These are phyloP conservation scores for Hamamelis virginiana DNA, from an alignment of 164 flowering plant genomes.

Conservation along the genomic window DNA sequence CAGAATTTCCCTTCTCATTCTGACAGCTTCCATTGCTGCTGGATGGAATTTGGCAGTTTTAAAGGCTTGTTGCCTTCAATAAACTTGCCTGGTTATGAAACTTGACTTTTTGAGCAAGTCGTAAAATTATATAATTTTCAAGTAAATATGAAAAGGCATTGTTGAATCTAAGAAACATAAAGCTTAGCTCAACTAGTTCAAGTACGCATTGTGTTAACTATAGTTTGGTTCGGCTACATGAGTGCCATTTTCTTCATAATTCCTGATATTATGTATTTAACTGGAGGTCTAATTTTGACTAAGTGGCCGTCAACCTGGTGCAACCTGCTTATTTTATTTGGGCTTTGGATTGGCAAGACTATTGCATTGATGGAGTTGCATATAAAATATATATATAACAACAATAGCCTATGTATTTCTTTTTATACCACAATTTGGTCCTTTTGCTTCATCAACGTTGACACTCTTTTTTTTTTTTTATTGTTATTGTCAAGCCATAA, in stretches of 20 bases:
- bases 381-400: no score
- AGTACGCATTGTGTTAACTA: neutral
- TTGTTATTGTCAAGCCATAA: no score
- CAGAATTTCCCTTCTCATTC: neutral
- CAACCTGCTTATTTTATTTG: neutral
- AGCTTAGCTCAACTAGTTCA: slow-evolving; percentile 3
- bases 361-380: neutral
- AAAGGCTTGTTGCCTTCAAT: slow-evolving; percentile 2
- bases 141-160: neutral
- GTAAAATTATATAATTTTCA: neutral
- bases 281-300: neutral
- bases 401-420: no score
- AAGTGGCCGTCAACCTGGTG: neutral
- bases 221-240: neutral
- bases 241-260: slow-evolving; percentile 1
- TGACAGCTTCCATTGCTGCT: neutral
- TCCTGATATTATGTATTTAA: neutral
- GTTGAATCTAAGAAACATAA: neutral
- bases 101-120: slow-evolving; percentile 1
- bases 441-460: neutral
- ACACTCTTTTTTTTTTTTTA: no score
- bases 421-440: neutral
- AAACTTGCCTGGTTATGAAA: slow-evolving; percentile 1
- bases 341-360: neutral
- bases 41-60: slow-evolving; percentile 1